Percentiles rank a stretch among this genome's conserved stretches.
Conservation (phyloP, 495 filamentous ascomycete genomes). For the Glarea lozoyensis region DNA sequence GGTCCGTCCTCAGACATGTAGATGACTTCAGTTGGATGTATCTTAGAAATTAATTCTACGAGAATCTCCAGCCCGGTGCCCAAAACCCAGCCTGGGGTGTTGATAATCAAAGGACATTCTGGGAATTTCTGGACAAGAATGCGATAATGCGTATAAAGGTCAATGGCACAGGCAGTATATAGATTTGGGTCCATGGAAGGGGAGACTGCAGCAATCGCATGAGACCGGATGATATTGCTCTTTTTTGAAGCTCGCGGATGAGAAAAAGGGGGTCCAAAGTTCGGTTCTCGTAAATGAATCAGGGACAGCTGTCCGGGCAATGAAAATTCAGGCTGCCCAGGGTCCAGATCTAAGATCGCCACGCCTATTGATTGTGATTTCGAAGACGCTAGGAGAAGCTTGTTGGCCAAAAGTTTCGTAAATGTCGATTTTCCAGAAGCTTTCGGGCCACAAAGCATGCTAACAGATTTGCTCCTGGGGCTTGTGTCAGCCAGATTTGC, state of each 20-base stretch:
- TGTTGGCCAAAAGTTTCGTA: conserved; percentile 64
- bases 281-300: conserved; percentile 49
- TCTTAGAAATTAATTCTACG: conserved; percentile 45
- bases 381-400: conserved; percentile 47
- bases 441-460: conserved; percentile 71
- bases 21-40: conserved; percentile 49
- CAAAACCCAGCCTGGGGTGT: conserved; percentile 77
- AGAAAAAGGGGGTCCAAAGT: conserved; percentile 67
- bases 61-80: conserved; percentile 66
- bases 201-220: conserved; percentile 63
- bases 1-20: conserved; percentile 70
- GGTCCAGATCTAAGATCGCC: conserved; percentile 71
- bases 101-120: conserved; percentile 60
- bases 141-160: conserved; percentile 60
- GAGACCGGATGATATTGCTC: conserved; percentile 48
- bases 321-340: conserved; percentile 75
- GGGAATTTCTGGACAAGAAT: conserved; percentile 15
- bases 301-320: conserved; percentile 72
- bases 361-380: conserved; percentile 29
- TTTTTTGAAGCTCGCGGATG: conserved; percentile 38
- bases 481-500: conserved; percentile 27
- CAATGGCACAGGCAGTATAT: conserved; percentile 57
- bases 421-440: conserved; percentile 85
- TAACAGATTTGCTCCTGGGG: conserved; percentile 32
- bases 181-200: conserved; percentile 62